Percentiles rank a stretch among this genome's conserved stretches.
Conservation (phyloP, 176 grass and related monocot species). For the Ensete ventricosum region DNA sequence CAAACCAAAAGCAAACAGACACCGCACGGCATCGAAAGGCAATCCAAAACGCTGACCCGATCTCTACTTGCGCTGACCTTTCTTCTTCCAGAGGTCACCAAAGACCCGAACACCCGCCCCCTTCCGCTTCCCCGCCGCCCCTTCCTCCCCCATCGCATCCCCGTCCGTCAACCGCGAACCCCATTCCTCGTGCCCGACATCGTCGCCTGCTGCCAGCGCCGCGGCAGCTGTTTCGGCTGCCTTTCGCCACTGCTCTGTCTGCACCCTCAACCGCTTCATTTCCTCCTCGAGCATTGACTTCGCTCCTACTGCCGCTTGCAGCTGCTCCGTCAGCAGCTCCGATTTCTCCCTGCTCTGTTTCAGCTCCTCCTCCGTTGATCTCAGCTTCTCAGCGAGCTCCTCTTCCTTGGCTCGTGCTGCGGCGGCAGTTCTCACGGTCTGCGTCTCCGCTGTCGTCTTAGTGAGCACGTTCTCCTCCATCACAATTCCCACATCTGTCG, state of each 20-base stretch:
- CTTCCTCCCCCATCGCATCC: not conserved
- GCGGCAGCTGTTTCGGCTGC: slow-evolving; percentile 3
- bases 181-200: not conserved
- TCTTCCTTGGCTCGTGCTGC: slow-evolving; percentile 15
- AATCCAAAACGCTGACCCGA: not conserved
- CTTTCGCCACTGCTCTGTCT: slow-evolving; percentile 22
- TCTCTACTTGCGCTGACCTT: not conserved
- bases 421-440: not conserved
- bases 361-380: slow-evolving; percentile 3
- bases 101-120: not conserved
- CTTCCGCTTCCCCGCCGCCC: not conserved
- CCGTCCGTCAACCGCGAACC: not conserved
- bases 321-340: slow-evolving; percentile 30
- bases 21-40: not conserved
- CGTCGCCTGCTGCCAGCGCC: not conserved
- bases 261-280: slow-evolving; percentile 12
- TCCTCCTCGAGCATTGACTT: slow-evolving; percentile 2
- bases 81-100: slow-evolving; percentile 7
- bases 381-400: slow-evolving; percentile 4
- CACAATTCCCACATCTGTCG: slow-evolving; percentile 29
- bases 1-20: too few species aligned
- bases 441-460: slow-evolving; percentile 27
- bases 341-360: slow-evolving; percentile 27
- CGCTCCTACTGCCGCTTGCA: slow-evolving; percentile 4
- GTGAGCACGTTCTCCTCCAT: slow-evolving; percentile 27